Evolutionary conservation across 768 basidiomycete species (phyloP).

Genomic region (Filobasidium wieringae): DNA sequence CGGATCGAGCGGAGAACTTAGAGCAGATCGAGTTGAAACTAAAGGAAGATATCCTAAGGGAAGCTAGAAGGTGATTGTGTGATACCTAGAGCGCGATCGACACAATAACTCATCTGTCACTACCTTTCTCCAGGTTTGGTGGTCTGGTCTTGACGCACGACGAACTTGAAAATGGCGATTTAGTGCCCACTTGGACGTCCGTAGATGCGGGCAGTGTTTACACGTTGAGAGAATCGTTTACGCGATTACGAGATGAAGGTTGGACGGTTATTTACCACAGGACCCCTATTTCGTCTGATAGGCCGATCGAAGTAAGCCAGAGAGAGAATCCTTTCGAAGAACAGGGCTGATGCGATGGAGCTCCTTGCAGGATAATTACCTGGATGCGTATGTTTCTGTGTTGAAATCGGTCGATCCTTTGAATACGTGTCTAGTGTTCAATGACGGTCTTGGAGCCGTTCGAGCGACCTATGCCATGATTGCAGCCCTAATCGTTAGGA

Average conservation of each 20-base stretch:
- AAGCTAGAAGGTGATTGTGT: slow-evolving; percentile 53
- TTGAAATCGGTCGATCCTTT: slow-evolving; percentile 69
- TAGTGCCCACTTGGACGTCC: slow-evolving; percentile 85
- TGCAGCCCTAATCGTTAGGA: slow-evolving; percentile 73
- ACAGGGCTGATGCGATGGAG: not conserved
- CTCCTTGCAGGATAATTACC: slow-evolving; percentile 64
- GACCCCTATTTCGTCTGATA: slow-evolving; percentile 91
- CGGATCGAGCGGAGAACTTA: slow-evolving; percentile 86
- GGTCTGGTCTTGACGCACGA: slow-evolving; percentile 88
- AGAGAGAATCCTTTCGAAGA: not conserved
- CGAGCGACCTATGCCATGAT: slow-evolving; percentile 95
- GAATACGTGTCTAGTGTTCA: slow-evolving; percentile 74
- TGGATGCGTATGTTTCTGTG: slow-evolving; percentile 79
- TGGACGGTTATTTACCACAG: slow-evolving; percentile 93
- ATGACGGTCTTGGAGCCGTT: slow-evolving; percentile 93
- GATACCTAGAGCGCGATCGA: no score
- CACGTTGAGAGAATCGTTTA: slow-evolving; percentile 79
- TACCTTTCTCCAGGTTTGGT: slow-evolving; percentile 51
- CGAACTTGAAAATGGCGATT: slow-evolving; percentile 64
- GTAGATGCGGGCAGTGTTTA: slow-evolving; percentile 72
- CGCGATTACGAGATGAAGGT: slow-evolving; percentile 60
- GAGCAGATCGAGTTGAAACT: slow-evolving; percentile 76
- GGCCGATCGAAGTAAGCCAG: slow-evolving; percentile 64
- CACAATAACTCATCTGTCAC: no score
- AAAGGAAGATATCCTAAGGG: slow-evolving; percentile 80